phyloP scores from a whole-genome alignment of 768 basidiomycete genomes.

The Leccinum broughii region DNA sequence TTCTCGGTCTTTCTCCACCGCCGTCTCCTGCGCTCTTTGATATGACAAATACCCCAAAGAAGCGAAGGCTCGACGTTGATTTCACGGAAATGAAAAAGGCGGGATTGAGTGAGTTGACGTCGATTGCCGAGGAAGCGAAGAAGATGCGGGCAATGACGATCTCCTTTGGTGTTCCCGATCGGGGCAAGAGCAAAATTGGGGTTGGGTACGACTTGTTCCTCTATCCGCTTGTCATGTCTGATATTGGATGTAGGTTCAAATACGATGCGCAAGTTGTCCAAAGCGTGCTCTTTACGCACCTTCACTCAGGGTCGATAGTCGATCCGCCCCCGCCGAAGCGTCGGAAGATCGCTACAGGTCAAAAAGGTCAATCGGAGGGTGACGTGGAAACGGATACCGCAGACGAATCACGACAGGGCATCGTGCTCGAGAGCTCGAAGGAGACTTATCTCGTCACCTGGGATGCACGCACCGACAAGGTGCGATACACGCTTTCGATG shows the following conservation, averaged over 20 bases:
- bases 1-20: constrained; percentile 34
- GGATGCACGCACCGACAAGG: constrained; percentile 7
- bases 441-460: constrained; percentile 26
- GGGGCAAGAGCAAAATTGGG: constrained; percentile 35
- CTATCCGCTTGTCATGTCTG: constrained; percentile 1
- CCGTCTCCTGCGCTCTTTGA: constrained; percentile 32
- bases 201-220: constrained; percentile 42
- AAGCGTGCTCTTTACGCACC: constrained; percentile 45
- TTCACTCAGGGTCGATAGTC: constrained; percentile 15
- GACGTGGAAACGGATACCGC: constrained; percentile 12
- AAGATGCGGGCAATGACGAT: constrained; percentile 47
- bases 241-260: constrained; percentile 44
- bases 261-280: constrained; percentile 47
- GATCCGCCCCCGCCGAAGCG: constrained; percentile 26
- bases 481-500: constrained; percentile 22
- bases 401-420: constrained; percentile 14
- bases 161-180: constrained; percentile 43
- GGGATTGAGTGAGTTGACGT: constrained; percentile 22
- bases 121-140: constrained; percentile 39
- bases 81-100: constrained; percentile 24
- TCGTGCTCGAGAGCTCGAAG: constrained; percentile 28
- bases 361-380: constrained; percentile 10
- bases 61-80: constrained; percentile 24
- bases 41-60: constrained; percentile 38
- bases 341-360: constrained; percentile 21